phyloP scores from a whole-genome alignment of 148 eudicot genomes.

The Salicornia ramosissima region DNA sequence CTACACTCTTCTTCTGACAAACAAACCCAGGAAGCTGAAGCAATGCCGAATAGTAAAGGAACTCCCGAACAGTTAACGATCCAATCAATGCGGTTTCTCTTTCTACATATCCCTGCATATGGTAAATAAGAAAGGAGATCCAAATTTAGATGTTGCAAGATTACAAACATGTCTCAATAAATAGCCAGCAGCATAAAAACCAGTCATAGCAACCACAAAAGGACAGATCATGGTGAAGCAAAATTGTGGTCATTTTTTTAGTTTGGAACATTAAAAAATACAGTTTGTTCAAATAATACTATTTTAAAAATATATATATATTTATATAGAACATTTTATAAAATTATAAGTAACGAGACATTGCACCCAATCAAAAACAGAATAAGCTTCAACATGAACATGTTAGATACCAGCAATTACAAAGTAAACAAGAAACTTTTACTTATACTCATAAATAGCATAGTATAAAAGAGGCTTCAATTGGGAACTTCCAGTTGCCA shows the following conservation, averaged over 20 bases:
- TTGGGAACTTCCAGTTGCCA: background rate
- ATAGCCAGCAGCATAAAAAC: no score
- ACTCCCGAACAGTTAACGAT: slow-evolving; percentile 91
- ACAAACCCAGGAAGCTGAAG: slow-evolving; percentile 96
- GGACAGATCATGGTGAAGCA: background rate
- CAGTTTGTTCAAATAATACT: no score
- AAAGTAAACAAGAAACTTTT: background rate
- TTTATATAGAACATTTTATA: no score
- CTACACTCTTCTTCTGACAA: slow-evolving; percentile 65
- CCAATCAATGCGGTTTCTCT: slow-evolving; percentile 84
- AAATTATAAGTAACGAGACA: slow-evolving; percentile 1
- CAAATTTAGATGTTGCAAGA: background rate
- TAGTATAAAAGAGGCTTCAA: background rate
- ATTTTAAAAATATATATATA: no score
- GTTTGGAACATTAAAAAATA: background rate
- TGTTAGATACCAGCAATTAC: background rate
- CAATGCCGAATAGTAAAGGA: slow-evolving; percentile 89
- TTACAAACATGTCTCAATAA: background rate
- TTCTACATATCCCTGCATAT: slow-evolving; percentile 85
- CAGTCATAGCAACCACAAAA: background rate
- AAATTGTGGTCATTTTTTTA: background rate
- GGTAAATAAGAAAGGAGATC: slow-evolving; percentile 10
- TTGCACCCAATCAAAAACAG: background rate
- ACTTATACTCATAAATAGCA: background rate
- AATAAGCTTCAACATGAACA: background rate